Conservation (phyloP, 108 stramenopile genomes). For the Asterionellopsis glacialis region DNA sequence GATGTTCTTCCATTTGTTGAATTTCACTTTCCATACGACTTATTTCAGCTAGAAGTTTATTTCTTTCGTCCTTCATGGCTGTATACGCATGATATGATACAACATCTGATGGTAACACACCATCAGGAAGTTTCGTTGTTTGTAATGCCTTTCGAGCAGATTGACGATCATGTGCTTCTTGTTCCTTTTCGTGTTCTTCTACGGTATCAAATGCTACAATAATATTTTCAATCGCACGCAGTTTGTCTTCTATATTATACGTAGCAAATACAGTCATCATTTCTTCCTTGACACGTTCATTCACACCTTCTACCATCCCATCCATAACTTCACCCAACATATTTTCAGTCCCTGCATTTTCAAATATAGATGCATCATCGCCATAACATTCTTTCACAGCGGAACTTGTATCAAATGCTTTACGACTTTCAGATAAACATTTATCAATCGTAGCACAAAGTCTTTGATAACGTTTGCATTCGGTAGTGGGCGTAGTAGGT, state of each 20-base stretch:
- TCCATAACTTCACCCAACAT: constrained; percentile 24
- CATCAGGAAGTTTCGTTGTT: constrained; percentile 18
- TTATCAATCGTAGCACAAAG: constrained; percentile 4
- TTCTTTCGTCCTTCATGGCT: constrained; percentile 1
- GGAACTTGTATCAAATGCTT: constrained; percentile 8
- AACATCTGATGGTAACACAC: constrained; percentile 19
- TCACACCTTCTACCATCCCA: constrained; percentile 23
- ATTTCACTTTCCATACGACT: constrained; percentile 11
- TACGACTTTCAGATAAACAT: constrained; percentile 15
- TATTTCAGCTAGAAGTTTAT: constrained; percentile 9
- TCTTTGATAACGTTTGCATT: constrained; percentile 6
- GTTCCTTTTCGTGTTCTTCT: constrained; percentile 9
- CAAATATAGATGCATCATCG: constrained; percentile 18
- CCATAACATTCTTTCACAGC: constrained; percentile 21
- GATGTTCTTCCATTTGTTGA: constrained; percentile 3
- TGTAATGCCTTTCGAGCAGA: constrained; percentile 18
- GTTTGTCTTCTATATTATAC: constrained; percentile 5
- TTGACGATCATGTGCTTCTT: constrained; percentile 20
- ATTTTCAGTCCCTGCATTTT: constrained; percentile 8
- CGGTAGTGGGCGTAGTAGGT: no score
- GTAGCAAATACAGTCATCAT: not conserved
- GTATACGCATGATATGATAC: constrained; percentile 13
- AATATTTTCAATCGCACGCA: constrained; percentile 15
- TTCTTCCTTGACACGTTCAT: constrained; percentile 17
- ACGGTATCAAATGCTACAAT: constrained; percentile 10